Percentiles rank a stretch among this genome's conserved stretches.
phyloP scores from a whole-genome alignment of 2,329 filamentous ascomycete species.

The Curvularia verruculosa region DNA sequence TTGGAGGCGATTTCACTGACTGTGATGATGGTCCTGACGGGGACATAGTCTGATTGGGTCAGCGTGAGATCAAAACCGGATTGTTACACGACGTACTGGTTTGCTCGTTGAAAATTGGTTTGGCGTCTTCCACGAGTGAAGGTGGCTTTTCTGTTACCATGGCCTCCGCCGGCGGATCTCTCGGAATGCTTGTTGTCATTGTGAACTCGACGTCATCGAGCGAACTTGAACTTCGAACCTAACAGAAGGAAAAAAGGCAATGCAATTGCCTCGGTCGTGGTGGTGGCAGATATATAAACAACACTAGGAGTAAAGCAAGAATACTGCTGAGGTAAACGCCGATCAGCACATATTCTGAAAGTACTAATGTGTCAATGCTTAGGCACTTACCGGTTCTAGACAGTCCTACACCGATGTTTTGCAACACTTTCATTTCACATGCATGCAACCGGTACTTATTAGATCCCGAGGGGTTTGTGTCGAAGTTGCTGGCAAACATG shows the following conservation, averaged over 20 bases:
- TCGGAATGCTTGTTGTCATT: not conserved
- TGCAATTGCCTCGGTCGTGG: not conserved
- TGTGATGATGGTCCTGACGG: conserved; percentile 27
- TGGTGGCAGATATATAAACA: not conserved
- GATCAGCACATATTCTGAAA: not conserved
- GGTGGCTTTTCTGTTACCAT: not conserved
- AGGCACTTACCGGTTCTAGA: not conserved
- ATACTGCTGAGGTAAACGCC: not conserved
- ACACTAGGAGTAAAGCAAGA: not conserved
- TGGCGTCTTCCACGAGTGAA: not conserved
- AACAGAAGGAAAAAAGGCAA: not conserved
- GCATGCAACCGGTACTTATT: not conserved
- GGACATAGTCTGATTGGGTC: conserved; percentile 22
- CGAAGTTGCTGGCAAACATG: not conserved
- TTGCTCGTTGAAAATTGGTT: conserved; percentile 26
- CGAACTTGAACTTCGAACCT: not conserved
- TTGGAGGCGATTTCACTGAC: conserved; percentile 1
- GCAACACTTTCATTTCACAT: not conserved
- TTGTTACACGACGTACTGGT: conserved; percentile 14
- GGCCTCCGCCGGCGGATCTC: not conserved
- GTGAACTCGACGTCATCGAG: not conserved
- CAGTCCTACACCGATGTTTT: not conserved
- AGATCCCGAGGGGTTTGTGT: not conserved
- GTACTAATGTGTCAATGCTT: not conserved
- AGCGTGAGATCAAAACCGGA: not conserved